Evolutionary conservation across 306 rosid species (phyloP), one percentile per base, ranked within the genome.

Genomic region (Hippophae rhamnoides): DNA sequence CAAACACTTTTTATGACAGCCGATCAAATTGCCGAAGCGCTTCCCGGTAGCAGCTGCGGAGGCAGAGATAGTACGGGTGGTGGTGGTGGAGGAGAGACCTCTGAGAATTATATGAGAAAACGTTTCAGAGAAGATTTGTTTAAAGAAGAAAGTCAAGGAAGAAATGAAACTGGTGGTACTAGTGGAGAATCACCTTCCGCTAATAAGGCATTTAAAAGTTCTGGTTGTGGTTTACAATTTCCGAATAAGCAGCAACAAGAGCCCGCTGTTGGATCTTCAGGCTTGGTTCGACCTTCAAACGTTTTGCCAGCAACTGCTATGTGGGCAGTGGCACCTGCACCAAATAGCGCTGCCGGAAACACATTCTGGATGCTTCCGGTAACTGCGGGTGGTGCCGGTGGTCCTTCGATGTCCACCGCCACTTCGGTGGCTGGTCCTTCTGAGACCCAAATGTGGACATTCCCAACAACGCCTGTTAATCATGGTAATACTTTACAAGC

Each of bases 351-450:
- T 3, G 68, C 87, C 3, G 84, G 89, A 5, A 89, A 72, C 80
- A 75, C 97, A 50, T 82, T 89, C 43, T 89, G 97, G 97, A 89
- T 89, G 97, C 72, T 89, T 5, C 97, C 86, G 0, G 89, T 84
- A 0, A 63, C 73, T 0, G 72, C 87, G 6, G 23, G 23, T 18
- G 73, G 74, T 5, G 71, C 69, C 1, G 78, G 74, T 1, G 84
- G 60, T 0, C 54, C 69, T 0, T 65, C 71, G 6, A 59, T 72
- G 7, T 59, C 70, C 7, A 23, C 52, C 6, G 51, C 23, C 5
- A 62, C 69, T 1, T 67, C 76, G 7, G 82, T 61, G 0, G 65
- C 62, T 2, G 76, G 81, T 10, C 61, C 66, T 5, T 48, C 85
- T 1, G 95, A 89, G 44, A 72, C 81, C 3, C 96, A 86, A 62